A percentile compares a stretch with the other conserved stretches of the same genome.
phyloP scores from a whole-genome alignment of 2,329 filamentous ascomycete genomes.

The Botryosphaeria agaves region DNA sequence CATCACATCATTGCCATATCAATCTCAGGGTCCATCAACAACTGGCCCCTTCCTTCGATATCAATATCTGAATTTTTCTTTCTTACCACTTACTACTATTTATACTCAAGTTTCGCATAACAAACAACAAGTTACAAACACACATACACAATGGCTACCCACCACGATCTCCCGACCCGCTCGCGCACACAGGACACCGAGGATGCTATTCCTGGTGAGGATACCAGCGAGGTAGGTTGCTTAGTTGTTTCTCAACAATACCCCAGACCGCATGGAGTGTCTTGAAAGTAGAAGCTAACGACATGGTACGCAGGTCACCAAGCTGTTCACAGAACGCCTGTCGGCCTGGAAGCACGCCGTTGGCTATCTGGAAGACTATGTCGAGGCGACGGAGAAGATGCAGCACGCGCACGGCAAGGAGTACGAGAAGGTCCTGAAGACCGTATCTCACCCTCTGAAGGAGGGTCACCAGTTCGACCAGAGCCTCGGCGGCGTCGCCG shows the following conservation, averaged over 20 bases:
- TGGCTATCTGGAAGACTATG: slow-evolving; percentile 79
- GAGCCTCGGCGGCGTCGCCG: slow-evolving; percentile 67
- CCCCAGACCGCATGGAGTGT: not conserved
- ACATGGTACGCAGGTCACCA: slow-evolving; percentile 17
- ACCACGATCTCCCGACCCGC: slow-evolving; percentile 13
- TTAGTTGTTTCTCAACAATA: not conserved
- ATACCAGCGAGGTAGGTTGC: slow-evolving; percentile 24
- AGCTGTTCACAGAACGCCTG: slow-evolving; percentile 68
- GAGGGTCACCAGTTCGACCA: slow-evolving; percentile 92
- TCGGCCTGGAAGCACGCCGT: slow-evolving; percentile 94
- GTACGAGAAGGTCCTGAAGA: slow-evolving; percentile 90
- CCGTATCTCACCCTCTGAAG: slow-evolving; percentile 67
- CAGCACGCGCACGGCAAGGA: slow-evolving; percentile 79
- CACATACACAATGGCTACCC: slow-evolving; percentile 1
- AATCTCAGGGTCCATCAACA: too few species aligned
- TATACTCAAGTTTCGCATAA: too few species aligned
- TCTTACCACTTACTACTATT: too few species aligned
- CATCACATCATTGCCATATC: too few species aligned
- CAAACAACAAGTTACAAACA: slow-evolving; percentile 1
- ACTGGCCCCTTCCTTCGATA: too few species aligned
- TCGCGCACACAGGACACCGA: slow-evolving; percentile 15
- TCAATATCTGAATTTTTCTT: too few species aligned
- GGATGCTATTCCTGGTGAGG: slow-evolving; percentile 30
- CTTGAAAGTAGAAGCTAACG: slow-evolving; percentile 2
- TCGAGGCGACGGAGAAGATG: slow-evolving; percentile 69